Conservation (phyloP, 2,329 filamentous ascomycete species). For the Penicillium sp. region DNA sequence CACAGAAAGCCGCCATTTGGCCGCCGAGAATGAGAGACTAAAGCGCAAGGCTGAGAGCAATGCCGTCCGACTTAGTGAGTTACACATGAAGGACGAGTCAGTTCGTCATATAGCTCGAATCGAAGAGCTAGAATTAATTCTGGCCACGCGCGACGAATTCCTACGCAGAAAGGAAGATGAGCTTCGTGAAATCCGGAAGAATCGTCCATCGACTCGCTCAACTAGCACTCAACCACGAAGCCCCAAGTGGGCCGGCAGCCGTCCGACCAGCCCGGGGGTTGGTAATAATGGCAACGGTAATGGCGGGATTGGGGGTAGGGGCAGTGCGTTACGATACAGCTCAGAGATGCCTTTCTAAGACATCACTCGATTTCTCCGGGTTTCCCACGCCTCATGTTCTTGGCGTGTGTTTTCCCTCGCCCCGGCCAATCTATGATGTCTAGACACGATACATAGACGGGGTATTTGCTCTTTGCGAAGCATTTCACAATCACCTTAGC, state of each 20-base stretch:
- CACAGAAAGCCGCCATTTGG: slow-evolving; percentile 36
- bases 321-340: slow-evolving; percentile 39
- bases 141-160: slow-evolving; percentile 37
- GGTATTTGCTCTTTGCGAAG: background rate
- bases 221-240: slow-evolving; percentile 44
- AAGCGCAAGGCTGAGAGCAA: slow-evolving; percentile 38
- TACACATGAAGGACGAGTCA: slow-evolving; percentile 35
- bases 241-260: slow-evolving; percentile 38
- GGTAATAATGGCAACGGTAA: slow-evolving; percentile 31
- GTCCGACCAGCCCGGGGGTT: slow-evolving; percentile 41
- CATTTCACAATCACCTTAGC: background rate
- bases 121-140: slow-evolving; percentile 35
- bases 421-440: slow-evolving; percentile 6
- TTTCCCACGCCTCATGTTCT: background rate
- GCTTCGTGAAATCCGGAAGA: slow-evolving; percentile 43
- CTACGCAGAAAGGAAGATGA: slow-evolving; percentile 45
- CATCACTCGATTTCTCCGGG: background rate
- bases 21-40: slow-evolving; percentile 36
- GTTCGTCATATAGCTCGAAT: slow-evolving; percentile 36
- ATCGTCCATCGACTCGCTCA: slow-evolving; percentile 41
- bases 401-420: background rate
- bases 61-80: slow-evolving; percentile 35
- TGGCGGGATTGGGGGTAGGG: slow-evolving; percentile 29
- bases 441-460: background rate
- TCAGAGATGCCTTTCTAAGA: slow-evolving; percentile 33